A percentile compares a stretch with the other conserved stretches of the same genome.
These are phyloP conservation scores for Circinella umbellata DNA, from an alignment of 371 early-diverging fungal species.

Conservation along the genomic window DNA sequence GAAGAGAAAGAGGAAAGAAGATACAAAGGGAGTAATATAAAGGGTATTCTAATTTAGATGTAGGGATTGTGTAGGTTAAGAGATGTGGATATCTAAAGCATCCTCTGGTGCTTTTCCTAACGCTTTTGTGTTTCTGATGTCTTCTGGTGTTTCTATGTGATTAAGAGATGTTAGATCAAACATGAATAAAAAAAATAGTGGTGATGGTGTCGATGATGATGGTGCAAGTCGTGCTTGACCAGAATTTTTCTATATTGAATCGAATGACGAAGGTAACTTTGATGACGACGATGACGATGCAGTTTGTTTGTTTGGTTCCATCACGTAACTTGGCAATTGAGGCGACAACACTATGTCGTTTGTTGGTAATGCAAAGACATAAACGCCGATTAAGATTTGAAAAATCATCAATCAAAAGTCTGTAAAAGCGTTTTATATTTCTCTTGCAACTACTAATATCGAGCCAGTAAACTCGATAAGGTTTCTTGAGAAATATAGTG, in stretches of 20 bases:
- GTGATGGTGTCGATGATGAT: not conserved
- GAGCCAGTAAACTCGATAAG: constrained; percentile 1
- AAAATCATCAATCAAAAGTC: not conserved
- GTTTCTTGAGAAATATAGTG: not conserved
- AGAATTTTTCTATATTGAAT: constrained; percentile 4
- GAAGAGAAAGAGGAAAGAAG: too few relatives aligned
- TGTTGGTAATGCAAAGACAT: constrained; percentile 4
- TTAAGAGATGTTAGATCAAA: not conserved
- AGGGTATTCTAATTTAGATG: too few relatives aligned
- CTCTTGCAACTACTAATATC: not conserved
- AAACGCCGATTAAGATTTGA: constrained; percentile 1
- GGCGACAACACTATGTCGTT: constrained; percentile 5
- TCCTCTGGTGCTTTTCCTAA: too few relatives aligned
- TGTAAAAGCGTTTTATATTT: constrained; percentile 4
- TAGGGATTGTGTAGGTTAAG: too few relatives aligned
- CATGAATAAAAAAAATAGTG: not conserved
- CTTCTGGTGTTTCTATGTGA: not conserved
- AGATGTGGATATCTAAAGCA: too few relatives aligned
- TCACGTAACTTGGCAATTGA: constrained; percentile 6
- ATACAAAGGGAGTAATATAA: too few relatives aligned
- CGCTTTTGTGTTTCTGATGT: not conserved
- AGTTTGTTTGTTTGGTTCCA: not conserved
- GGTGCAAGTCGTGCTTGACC: not conserved
- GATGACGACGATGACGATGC: not conserved
- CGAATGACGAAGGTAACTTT: constrained; percentile 1